A percentile compares a stretch with the other conserved stretches of the same genome.
These are phyloP conservation scores for Rheum nobile DNA, from an alignment of 148 eudicot genomes.

Conservation along the genomic window DNA sequence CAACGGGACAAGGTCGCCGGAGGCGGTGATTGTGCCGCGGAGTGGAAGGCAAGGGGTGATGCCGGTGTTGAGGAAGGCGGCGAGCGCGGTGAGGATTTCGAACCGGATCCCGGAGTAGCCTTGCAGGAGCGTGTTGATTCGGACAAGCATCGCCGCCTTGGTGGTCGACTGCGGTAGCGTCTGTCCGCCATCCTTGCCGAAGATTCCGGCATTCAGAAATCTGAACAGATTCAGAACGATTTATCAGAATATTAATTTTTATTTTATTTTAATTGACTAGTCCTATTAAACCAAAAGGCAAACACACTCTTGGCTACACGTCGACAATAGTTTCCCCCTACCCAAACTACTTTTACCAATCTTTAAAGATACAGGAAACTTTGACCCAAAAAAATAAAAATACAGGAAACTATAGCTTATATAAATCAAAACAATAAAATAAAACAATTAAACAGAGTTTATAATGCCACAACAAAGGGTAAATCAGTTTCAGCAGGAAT, in stretches of 20 bases:
- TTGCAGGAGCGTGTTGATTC: neutral
- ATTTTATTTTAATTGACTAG: no score
- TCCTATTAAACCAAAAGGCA: neutral
- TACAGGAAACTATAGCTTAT: no score
- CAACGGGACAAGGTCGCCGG: constrained; percentile 4
- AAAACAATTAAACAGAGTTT: neutral
- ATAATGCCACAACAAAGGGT: no score
- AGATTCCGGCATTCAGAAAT: constrained; percentile 11
- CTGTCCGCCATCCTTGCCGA: constrained; percentile 1
- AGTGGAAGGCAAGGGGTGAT: constrained; percentile 3
- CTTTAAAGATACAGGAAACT: no score
- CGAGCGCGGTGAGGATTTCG: constrained; percentile 5
- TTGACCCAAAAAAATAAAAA: no score
- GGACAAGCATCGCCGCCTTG: neutral
- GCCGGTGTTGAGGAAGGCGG: neutral
- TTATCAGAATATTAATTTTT: neutral
- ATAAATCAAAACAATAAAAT: no score
- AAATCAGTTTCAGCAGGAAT: no score
- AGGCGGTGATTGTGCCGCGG: constrained; percentile 2
- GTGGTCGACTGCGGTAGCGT: neutral
- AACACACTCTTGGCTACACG: neutral
- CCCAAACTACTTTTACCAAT: no score
- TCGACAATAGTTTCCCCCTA: no score
- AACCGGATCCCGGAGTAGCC: constrained; percentile 8
- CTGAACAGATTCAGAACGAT: neutral